Base-by-base conservation (phyloP, 202 grass and related monocot genomes). In the Musa balbisiana region DNA sequence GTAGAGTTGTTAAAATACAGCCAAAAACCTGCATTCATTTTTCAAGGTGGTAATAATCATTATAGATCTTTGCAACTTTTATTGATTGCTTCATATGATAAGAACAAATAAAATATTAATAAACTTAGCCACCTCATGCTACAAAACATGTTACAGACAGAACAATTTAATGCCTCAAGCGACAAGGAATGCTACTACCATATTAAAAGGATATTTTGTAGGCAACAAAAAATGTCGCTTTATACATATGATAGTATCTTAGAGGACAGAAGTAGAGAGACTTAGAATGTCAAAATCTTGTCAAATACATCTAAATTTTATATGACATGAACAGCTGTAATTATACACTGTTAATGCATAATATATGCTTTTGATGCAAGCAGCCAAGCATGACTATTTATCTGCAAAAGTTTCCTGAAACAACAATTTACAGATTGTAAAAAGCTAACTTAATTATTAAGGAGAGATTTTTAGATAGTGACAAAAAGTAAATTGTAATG, bases 1-100 rank as follows among this genome's bases (percentile, higher is more conserved):
- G 52, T 8, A 69, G 27, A 67, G 68, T 72, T 83, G 81, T 78
- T 69, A 81, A 73, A 72, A 83, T 83, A 52, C 54, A 69, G 62
- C 62, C 50, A 74, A 69, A 29, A 52, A 81, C 78, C 85, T 87
- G 78, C 68, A 53, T 11, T 20, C 27, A 81, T 56, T 64, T 17
- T 50, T 51, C 62, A 23, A 17, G 49, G 26, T 60, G 69, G 23
- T 11, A 63, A 21, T 51, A 63, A 22, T 64, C 14, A 51, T 24
- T 65, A 23, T 24, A 15, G 49, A 19, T 52, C 25, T 71, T 71
- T 49, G 8, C 21, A 55, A 60, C 52, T 53, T 22, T 16, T 62
- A 24, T 27, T 24, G 21, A 77, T 10, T 77, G 33, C 33, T 43
- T 43, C 33, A 43, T 43, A 43, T 43, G 33, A 43, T 43, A 43